A percentile compares a stretch with the other conserved stretches of the same genome.
Conservation (phyloP, 2,329 filamentous ascomycete species). For the Neoarthrinium moseri region DNA sequence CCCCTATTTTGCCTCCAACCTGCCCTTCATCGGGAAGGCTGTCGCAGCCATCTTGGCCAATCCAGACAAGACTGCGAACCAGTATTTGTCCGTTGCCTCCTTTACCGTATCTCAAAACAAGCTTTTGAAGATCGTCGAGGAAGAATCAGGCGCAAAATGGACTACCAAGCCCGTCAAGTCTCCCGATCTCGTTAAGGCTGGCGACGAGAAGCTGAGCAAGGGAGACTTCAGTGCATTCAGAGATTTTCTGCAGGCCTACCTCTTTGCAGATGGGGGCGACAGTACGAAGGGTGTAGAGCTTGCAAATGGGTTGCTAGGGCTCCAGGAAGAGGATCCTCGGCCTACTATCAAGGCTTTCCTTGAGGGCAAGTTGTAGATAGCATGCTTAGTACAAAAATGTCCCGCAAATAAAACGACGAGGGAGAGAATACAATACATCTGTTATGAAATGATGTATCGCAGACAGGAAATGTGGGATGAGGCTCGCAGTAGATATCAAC, state of each 20-base stretch:
- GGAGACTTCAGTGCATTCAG: slow-evolving; percentile 35
- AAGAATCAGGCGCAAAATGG: slow-evolving; percentile 50
- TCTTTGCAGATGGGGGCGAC: slow-evolving; percentile 24
- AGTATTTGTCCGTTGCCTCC: slow-evolving; percentile 56
- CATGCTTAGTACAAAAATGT: not conserved
- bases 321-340: slow-evolving; percentile 23
- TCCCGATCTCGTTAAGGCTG: slow-evolving; percentile 34
- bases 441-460: too few relatives aligned
- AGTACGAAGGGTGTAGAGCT: slow-evolving; percentile 17
- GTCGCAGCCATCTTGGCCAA: slow-evolving; percentile 49
- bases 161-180: slow-evolving; percentile 36
- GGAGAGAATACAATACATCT: too few relatives aligned
- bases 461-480: too few relatives aligned
- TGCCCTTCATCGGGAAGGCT: slow-evolving; percentile 49
- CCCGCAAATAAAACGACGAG: too few relatives aligned
- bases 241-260: slow-evolving; percentile 19
- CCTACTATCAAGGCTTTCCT: slow-evolving; percentile 21
- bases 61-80: slow-evolving; percentile 53
- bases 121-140: slow-evolving; percentile 51
- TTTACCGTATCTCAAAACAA: slow-evolving; percentile 59
- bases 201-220: slow-evolving; percentile 38
- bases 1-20: slow-evolving; percentile 49
- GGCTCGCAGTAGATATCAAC: too few relatives aligned
- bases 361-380: slow-evolving; percentile 4
- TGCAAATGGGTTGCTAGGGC: slow-evolving; percentile 21